phyloP scores from a whole-genome alignment of 2,329 filamentous ascomycete genomes.

The Emericellopsis cladophorae region DNA sequence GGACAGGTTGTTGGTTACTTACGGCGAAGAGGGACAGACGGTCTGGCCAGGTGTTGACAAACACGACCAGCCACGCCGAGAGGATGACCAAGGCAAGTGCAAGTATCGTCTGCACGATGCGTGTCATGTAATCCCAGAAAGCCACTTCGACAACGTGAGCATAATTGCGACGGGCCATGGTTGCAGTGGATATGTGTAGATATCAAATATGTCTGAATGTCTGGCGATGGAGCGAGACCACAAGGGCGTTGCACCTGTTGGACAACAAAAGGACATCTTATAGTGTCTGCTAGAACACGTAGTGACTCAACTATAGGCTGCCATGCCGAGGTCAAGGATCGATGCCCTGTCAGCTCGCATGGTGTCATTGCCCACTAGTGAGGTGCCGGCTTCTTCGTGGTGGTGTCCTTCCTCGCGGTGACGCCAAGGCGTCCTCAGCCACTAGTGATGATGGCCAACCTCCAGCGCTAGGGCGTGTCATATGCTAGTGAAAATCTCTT shows the following conservation, averaged over 20 bases:
- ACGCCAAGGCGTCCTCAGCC: no score
- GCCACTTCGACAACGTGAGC: conserved; percentile 1
- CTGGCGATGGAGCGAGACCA: background rate
- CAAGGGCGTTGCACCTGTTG: no score
- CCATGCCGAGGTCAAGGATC: no score
- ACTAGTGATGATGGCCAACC: no score
- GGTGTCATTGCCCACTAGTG: no score
- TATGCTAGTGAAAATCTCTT: no score
- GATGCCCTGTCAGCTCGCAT: background rate
- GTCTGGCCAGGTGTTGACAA: background rate
- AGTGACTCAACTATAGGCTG: no score
- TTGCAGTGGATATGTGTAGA: background rate
- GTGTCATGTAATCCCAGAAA: conserved; percentile 1
- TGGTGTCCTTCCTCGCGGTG: no score
- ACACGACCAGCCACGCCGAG: background rate
- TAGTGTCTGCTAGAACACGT: no score
- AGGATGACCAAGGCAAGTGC: background rate
- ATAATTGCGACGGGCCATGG: conserved; percentile 1
- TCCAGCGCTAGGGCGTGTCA: no score
- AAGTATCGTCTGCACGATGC: background rate
- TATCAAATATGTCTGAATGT: background rate
- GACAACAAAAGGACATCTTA: no score
- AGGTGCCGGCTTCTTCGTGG: no score
- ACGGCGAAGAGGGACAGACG: conserved; percentile 1
- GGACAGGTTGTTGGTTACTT: background rate